Conservation (phyloP, 306 rosid genomes). For the Cucumis melo region DNA sequence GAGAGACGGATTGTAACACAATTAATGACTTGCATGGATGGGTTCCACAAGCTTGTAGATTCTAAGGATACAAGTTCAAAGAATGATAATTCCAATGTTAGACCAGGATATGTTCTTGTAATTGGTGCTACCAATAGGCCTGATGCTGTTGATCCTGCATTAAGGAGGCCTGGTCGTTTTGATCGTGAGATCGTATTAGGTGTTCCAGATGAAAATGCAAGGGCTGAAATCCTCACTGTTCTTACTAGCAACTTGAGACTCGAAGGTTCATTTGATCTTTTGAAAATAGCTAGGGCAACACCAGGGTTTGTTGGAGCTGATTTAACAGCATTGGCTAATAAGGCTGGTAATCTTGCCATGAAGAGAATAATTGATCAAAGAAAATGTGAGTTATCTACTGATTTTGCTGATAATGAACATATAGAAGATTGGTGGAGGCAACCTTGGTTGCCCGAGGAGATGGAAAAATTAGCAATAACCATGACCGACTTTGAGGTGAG, state of each 20-base stretch:
- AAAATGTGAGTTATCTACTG: constrained; percentile 26
- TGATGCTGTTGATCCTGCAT: constrained; percentile 58
- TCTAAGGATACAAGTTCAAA: constrained; percentile 17
- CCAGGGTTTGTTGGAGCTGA: constrained; percentile 98
- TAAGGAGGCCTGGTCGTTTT: constrained; percentile 87
- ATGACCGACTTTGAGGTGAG: constrained; percentile 85
- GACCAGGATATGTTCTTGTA: constrained; percentile 62
- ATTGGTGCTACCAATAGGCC: constrained; percentile 96
- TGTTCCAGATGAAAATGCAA: constrained; percentile 47
- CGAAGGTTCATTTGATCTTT: constrained; percentile 68
- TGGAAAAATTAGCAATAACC: constrained; percentile 50
- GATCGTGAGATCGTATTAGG: constrained; percentile 57
- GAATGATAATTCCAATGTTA: constrained; percentile 22
- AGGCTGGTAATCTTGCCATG: constrained; percentile 72
- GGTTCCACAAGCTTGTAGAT: constrained; percentile 25
- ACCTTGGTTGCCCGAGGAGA: constrained; percentile 57
- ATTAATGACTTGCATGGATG: constrained; percentile 68
- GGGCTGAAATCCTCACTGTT: constrained; percentile 45
- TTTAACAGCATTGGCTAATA: constrained; percentile 57
- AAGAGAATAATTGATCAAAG: constrained; percentile 53
- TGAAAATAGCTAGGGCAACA: constrained; percentile 59
- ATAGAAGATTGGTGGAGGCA: constrained; percentile 48
- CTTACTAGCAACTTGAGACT: constrained; percentile 37
- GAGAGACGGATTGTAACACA: constrained; percentile 75
- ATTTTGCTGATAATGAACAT: constrained; percentile 15